A percentile compares a stretch with the other conserved stretches of the same genome.
phyloP scores from a whole-genome alignment of 2,329 filamentous ascomycete species.

The Whalleya microplaca region DNA sequence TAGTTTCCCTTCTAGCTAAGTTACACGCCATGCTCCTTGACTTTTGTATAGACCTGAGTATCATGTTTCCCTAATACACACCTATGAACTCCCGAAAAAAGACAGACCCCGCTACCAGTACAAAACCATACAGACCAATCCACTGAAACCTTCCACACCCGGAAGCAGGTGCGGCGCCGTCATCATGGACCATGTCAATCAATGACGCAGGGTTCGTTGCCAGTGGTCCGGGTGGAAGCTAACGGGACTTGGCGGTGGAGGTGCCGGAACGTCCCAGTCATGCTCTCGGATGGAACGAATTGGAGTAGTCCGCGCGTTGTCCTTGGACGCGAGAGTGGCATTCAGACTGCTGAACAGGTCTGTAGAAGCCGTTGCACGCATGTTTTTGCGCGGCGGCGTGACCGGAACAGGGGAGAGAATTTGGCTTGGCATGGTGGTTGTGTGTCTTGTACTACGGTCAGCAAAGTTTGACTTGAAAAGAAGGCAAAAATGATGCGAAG shows the following conservation, averaged over 20 bases:
- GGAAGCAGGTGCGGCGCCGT: slow-evolving; percentile 1
- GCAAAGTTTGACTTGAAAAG: background rate
- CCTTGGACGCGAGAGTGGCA: slow-evolving; percentile 51
- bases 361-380: slow-evolving; percentile 50
- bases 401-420: slow-evolving; percentile 52
- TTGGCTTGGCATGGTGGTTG: slow-evolving; percentile 47
- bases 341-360: slow-evolving; percentile 59
- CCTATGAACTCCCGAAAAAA: slow-evolving; percentile 33
- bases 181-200: slow-evolving; percentile 18
- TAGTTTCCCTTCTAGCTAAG: slow-evolving; percentile 17
- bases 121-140: slow-evolving; percentile 29
- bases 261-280: slow-evolving; percentile 67
- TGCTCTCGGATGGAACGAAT: slow-evolving; percentile 57
- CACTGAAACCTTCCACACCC: slow-evolving; percentile 9
- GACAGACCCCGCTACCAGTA: slow-evolving; percentile 29
- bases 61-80: slow-evolving; percentile 28
- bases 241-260: slow-evolving; percentile 66
- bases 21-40: slow-evolving; percentile 22
- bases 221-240: slow-evolving; percentile 63
- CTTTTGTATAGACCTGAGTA: slow-evolving; percentile 36
- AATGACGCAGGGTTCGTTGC: slow-evolving; percentile 45
- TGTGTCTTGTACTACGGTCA: slow-evolving; percentile 14
- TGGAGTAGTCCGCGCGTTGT: slow-evolving; percentile 47
- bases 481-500: background rate
- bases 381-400: slow-evolving; percentile 49